Evolutionary conservation across 164 flowering plant genomes (phyloP), one percentile per base, ranked within the genome.

Genomic region (Nelumbo lutea): DNA sequence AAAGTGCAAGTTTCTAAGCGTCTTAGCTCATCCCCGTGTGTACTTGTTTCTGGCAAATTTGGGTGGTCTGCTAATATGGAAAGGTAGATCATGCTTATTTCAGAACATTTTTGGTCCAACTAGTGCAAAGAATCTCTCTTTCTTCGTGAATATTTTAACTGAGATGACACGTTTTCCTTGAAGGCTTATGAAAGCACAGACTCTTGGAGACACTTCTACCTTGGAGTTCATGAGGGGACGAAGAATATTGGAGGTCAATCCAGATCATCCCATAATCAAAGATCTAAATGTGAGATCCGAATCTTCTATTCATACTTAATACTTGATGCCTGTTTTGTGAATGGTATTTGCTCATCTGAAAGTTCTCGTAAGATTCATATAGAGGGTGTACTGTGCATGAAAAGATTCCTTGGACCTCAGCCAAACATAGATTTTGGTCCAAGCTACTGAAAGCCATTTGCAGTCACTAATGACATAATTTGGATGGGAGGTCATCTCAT

Each of bases 21-120:
- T 40, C 80, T 95, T 4, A 88, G 93, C 82, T 83, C 97, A 14
- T 95, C 99, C 40, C 99, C 99, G 1, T 95, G 99, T 79, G 99
- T 95, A 66, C 98, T 95, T 73, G 99, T 92, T 58, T 89, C 99
- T 75, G 97, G 99, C 68, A 95, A 95, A 81, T 95, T 95, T 78
- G 99, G 99, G 45, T 95, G 99, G 99, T 95, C 99, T 56, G 99
- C 99, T 43, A 95, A 95, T 72, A 95, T 95, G 99, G 99, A 95
- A 82, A 92, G 97, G 99, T 95, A 48, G 48, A 78, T 55, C 50
- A n/a, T 5, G 38, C 1, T 5, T 43, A 15, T 44, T 41, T n/a
- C 11, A 53, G 62, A 6, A 2, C 71, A 9, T 38, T 51, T 40
- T 8, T 41, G 55, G 14, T 8, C 51, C 10, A 6, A 60, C 51